Evolutionary conservation across 2,329 filamentous ascomycete species (phyloP).

Genomic region (Periconia sp.): DNA sequence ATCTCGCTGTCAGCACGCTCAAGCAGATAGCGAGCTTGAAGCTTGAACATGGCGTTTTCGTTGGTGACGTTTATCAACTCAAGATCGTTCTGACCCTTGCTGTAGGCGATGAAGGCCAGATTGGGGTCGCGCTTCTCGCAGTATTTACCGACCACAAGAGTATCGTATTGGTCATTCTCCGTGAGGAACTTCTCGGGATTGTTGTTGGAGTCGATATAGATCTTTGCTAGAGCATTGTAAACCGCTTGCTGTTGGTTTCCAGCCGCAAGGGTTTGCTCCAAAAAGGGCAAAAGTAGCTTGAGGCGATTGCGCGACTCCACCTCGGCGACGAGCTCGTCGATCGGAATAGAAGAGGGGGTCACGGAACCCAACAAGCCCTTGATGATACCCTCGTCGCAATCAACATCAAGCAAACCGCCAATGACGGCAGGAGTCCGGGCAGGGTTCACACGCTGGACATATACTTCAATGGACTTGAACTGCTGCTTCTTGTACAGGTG

Average conservation of each 20-base stretch:
- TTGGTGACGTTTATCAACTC: slow-evolving; percentile 98
- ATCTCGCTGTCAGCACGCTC: slow-evolving; percentile 88
- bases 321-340: slow-evolving; percentile 89
- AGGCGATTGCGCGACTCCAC: slow-evolving; percentile 95
- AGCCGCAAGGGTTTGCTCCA: slow-evolving; percentile 84
- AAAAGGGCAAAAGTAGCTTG: slow-evolving; percentile 93
- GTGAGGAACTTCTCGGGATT: slow-evolving; percentile 96
- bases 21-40: slow-evolving; percentile 92
- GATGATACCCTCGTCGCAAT: slow-evolving; percentile 95
- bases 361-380: slow-evolving; percentile 87
- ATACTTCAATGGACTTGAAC: slow-evolving; percentile 97
- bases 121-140: slow-evolving; percentile 98
- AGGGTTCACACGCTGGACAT: slow-evolving; percentile 96
- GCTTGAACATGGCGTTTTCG: slow-evolving; percentile 99
- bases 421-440: slow-evolving; percentile 87
- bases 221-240: slow-evolving; percentile 97
- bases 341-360: slow-evolving; percentile 80
- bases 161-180: slow-evolving; percentile 96
- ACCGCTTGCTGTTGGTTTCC: slow-evolving; percentile 97
- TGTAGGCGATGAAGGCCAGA: slow-evolving; percentile 90
- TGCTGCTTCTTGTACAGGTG: slow-evolving; percentile 99
- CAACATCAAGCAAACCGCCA: slow-evolving; percentile 90
- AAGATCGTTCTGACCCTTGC: slow-evolving; percentile 95
- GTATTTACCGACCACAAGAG: slow-evolving; percentile 90
- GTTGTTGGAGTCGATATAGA: slow-evolving; percentile 91